A percentile compares a stretch with the other conserved stretches of the same genome.
Conservation (phyloP, 441 rosid species). For the Croton setiger region DNA sequence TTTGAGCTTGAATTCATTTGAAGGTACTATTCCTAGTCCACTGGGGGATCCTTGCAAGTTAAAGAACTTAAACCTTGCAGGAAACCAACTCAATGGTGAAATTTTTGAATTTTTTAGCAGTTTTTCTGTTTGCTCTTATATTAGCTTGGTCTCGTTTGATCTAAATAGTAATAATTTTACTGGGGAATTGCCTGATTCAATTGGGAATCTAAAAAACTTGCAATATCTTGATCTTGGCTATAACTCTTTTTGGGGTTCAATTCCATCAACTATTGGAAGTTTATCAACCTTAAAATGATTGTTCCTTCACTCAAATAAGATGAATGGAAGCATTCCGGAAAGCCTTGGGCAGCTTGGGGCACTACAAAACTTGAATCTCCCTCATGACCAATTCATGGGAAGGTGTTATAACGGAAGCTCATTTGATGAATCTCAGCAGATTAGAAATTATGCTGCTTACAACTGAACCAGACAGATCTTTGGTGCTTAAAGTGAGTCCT, state of each 20-base stretch:
- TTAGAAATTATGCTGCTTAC: slow-evolving; percentile 14
- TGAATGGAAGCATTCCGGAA: slow-evolving; percentile 28
- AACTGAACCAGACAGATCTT: background rate
- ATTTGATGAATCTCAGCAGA: slow-evolving; percentile 29
- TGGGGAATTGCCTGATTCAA: slow-evolving; percentile 21
- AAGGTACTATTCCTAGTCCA: slow-evolving; percentile 2
- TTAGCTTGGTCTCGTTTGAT: slow-evolving; percentile 11
- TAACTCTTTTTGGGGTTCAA: slow-evolving; percentile 27
- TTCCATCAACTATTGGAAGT: slow-evolving; percentile 31
- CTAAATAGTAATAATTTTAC: slow-evolving; percentile 24
- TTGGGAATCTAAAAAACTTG: slow-evolving; percentile 22
- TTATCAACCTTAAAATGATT: slow-evolving; percentile 21
- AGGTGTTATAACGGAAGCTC: slow-evolving; percentile 26
- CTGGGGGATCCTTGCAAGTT: slow-evolving; percentile 12
- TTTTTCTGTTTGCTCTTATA: slow-evolving; percentile 22
- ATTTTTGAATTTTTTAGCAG: slow-evolving; percentile 10
- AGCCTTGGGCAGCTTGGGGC: slow-evolving; percentile 22
- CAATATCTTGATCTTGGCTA: slow-evolving; percentile 21
- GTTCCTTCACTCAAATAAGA: slow-evolving; percentile 20
- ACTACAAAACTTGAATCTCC: slow-evolving; percentile 18
- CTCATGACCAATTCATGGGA: slow-evolving; percentile 25
- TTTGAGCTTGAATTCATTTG: slow-evolving; percentile 9
- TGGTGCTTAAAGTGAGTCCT: slow-evolving; percentile 24
- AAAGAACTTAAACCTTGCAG: slow-evolving; percentile 14
- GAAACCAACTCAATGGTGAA: slow-evolving; percentile 24